A percentile compares a stretch with the other conserved stretches of the same genome.
Evolutionary conservation across 1,139 yeast genomes (phyloP).

Genomic region (Magnusiomyces sp.): DNA sequence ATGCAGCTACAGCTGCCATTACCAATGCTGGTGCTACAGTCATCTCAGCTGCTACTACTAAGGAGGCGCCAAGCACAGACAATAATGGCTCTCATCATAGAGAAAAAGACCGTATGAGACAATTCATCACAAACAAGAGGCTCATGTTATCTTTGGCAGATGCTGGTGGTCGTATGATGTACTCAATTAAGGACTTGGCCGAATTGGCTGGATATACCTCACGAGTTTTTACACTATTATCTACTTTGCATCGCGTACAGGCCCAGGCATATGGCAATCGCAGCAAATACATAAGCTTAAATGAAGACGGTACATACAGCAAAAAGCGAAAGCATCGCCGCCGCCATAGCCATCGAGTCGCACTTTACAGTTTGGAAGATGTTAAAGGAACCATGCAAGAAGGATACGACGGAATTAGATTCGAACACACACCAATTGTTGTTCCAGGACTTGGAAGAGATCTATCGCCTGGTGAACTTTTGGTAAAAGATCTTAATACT

Average conservation of each 20-base stretch:
- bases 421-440: constrained; percentile 75
- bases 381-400: constrained; percentile 76
- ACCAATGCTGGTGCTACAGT: constrained; percentile 14
- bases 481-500: constrained; percentile 56
- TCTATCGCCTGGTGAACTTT: constrained; percentile 32
- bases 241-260: constrained; percentile 76
- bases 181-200: constrained; percentile 87
- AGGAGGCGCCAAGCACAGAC: background rate
- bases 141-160: constrained; percentile 87
- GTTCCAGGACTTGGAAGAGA: constrained; percentile 47
- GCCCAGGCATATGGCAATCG: constrained; percentile 35
- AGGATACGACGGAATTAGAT: constrained; percentile 69
- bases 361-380: constrained; percentile 35
- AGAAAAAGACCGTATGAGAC: constrained; percentile 52
- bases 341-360: constrained; percentile 12
- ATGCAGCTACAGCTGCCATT: constrained; percentile 15
- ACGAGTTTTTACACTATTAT: constrained; percentile 65
- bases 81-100: constrained; percentile 3
- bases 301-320: constrained; percentile 3
- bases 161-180: constrained; percentile 95
- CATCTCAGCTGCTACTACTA: background rate
- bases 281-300: constrained; percentile 1
- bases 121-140: constrained; percentile 83
- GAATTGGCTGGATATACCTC: constrained; percentile 88
- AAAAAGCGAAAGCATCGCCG: constrained; percentile 3